These are phyloP conservation scores for Uronychia binucleata DNA, from an alignment of 73 alveolate genomes.

Conservation along the genomic window DNA sequence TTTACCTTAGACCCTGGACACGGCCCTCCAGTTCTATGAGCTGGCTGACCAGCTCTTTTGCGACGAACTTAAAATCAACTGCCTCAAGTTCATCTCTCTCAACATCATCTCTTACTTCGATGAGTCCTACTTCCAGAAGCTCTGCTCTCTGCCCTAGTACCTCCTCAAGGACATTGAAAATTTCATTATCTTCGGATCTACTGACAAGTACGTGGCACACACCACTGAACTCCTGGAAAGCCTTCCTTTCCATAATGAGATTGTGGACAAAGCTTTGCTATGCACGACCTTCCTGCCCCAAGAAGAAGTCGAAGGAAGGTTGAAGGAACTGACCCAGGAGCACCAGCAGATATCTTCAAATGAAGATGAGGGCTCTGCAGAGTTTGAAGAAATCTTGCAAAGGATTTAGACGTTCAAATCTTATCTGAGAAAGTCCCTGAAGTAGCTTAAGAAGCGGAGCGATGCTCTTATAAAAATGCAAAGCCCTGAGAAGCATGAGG, in stretches of 20 bases:
- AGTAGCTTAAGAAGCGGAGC: neutral
- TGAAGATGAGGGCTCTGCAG: neutral
- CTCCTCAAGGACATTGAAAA: neutral
- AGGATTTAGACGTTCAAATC: neutral
- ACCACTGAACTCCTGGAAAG: neutral
- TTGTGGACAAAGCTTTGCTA: neutral
- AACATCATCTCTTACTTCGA: conserved; percentile 47
- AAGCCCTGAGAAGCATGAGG: neutral
- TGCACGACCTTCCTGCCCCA: neutral
- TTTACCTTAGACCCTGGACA: conserved; percentile 15
- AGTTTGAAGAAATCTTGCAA: neutral
- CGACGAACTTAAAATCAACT: conserved; percentile 43
- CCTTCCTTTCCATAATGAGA: neutral
- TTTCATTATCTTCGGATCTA: neutral
- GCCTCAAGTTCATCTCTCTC: conserved; percentile 45
- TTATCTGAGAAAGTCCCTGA: neutral
- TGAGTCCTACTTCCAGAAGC: neutral
- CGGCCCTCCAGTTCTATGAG: conserved; percentile 28
- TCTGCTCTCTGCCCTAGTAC: neutral
- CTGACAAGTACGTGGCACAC: neutral
- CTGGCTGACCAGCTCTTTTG: conserved; percentile 30
- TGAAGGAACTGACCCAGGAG: neutral
- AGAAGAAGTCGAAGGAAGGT: neutral
- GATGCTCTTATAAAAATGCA: neutral
- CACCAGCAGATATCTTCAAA: neutral